Evolutionary conservation across 202 grass and related monocot genomes (phyloP).

Genomic region (Carex arenaria): DNA sequence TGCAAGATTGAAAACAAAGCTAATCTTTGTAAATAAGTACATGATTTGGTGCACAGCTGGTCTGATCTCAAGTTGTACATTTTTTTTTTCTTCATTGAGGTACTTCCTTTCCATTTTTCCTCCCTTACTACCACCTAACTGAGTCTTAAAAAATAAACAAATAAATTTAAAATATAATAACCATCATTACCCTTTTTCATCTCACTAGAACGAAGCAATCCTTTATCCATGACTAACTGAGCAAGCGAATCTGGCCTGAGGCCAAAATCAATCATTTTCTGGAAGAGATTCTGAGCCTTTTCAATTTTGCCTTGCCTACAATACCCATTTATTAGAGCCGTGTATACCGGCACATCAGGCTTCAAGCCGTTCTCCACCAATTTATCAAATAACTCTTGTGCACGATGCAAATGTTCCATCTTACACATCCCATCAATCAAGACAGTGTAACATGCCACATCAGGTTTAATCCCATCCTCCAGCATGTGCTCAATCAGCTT

Average conservation of each 20-base stretch:
- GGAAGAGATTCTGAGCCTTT: slow-evolving; percentile 32
- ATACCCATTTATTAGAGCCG: slow-evolving; percentile 38
- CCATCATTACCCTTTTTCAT: not conserved
- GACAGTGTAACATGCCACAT: slow-evolving; percentile 38
- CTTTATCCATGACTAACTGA: slow-evolving; percentile 27
- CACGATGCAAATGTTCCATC: slow-evolving; percentile 28
- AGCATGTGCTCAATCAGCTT: slow-evolving; percentile 25
- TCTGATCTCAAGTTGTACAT: not conserved
- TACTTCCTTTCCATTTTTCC: not conserved
- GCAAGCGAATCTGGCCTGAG: slow-evolving; percentile 23
- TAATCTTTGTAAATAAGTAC: not conserved
- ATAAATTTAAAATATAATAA: not conserved
- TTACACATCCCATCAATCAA: slow-evolving; percentile 37
- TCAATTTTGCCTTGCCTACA: slow-evolving; percentile 22
- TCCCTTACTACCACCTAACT: not conserved
- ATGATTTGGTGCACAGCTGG: not conserved
- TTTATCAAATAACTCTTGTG: slow-evolving; percentile 32
- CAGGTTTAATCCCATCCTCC: slow-evolving; percentile 23
- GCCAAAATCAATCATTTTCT: slow-evolving; percentile 35
- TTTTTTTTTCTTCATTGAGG: not conserved
- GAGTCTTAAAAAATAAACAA: not conserved
- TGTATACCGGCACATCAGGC: slow-evolving; percentile 33
- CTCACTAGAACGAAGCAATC: not conserved
- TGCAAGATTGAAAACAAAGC: not conserved
- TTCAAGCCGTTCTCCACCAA: slow-evolving; percentile 26